Base-by-base conservation (phyloP, 192 early-diverging fungal species). In the Glomus cerebriforme region DNA sequence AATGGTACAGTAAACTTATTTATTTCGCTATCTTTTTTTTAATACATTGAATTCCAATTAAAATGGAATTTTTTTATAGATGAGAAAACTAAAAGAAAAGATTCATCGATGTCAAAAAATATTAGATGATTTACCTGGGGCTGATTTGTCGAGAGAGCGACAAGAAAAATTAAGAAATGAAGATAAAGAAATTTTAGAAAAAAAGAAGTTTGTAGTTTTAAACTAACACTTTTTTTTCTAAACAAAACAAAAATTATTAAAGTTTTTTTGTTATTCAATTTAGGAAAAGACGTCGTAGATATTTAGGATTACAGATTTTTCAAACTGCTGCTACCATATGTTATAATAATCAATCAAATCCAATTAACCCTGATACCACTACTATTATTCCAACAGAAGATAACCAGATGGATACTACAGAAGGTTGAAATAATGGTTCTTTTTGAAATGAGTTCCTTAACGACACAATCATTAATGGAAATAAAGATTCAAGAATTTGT, bases 51-150 rank as follows among this genome's bases (percentile, higher is more conserved):
- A 47, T 13, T 26, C 7, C 2, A 27, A 6, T 19, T 73, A 26
- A 54, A 26, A 72, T 54, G 9, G 4, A 4, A 31, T 58, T 49
- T 54, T 29, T 73, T 31, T 31, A 54, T 47, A 73, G 71, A 73
- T 31, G 34, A 45, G 27, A 45, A 73, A 73, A 29, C 29, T 78
- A 13, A 63, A 78, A 65, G 77, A 73, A 59, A 78, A 60, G 6
- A 39, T 78, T 69, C 45, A 69, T 34, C 66, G 67, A 31, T 78
- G 77, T 69, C 77, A 78, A 22, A 24, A 69, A 78, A 58, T 78
- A n/a, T 59, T 78, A 34, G 29, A 71, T 5, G 65, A 78, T 26
- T 39, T 78, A 60, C 77, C 77, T 39, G 77, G 77, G 5, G 77
- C 77, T 8, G 77, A 78, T 39, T 69, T 78, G 15, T 74, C 77